Evolutionary conservation across 768 basidiomycete species (phyloP).

Genomic region (Lyophyllum atratum): DNA sequence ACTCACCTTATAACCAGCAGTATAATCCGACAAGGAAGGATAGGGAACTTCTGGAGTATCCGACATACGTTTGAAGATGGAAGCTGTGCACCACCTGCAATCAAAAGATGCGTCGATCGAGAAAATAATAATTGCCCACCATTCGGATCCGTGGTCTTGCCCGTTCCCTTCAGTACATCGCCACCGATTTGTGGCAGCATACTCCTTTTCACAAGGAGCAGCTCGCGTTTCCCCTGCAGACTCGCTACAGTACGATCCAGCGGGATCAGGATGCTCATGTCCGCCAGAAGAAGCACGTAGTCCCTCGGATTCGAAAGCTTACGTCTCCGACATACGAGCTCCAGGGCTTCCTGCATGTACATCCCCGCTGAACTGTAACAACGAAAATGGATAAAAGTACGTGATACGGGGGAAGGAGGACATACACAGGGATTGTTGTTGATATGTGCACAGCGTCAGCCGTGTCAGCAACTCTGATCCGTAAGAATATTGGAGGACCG

Average conservation of each 20-base stretch:
- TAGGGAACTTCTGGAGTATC: slow-evolving; percentile 66
- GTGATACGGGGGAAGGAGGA: slow-evolving; percentile 5
- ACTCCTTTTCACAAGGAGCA: slow-evolving; percentile 77
- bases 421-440: slow-evolving; percentile 91
- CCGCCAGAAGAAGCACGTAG: slow-evolving; percentile 77
- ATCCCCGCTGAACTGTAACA: slow-evolving; percentile 77
- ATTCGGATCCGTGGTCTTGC: slow-evolving; percentile 87
- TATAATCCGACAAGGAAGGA: slow-evolving; percentile 72
- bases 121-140: slow-evolving; percentile 47
- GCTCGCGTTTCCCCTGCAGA: slow-evolving; percentile 82
- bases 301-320: slow-evolving; percentile 71
- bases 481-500: slow-evolving; percentile 82
- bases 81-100: slow-evolving; percentile 50
- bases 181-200: slow-evolving; percentile 75
- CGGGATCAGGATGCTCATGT: slow-evolving; percentile 78
- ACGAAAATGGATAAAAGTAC: neutral
- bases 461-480: slow-evolving; percentile 78
- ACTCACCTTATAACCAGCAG: slow-evolving; percentile 82
- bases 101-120: neutral
- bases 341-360: slow-evolving; percentile 97
- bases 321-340: slow-evolving; percentile 74
- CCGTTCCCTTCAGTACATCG: slow-evolving; percentile 64
- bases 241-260: slow-evolving; percentile 96
- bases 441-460: slow-evolving; percentile 84
- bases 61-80: slow-evolving; percentile 89